Conservation (phyloP, 306 rosid species). For the Aeschynomene evenia region DNA sequence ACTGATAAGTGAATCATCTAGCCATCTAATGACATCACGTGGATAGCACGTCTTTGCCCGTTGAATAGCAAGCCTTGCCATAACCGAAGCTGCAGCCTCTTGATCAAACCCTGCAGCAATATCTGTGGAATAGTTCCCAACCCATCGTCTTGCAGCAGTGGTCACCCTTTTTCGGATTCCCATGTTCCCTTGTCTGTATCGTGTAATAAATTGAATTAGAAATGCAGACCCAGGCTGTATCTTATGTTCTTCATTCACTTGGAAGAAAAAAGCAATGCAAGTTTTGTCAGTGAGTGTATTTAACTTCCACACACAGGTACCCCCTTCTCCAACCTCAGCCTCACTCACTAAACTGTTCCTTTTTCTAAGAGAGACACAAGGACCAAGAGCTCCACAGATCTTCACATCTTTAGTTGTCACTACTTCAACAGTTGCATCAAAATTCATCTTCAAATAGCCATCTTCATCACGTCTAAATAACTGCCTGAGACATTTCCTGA, state of each 20-base stretch:
- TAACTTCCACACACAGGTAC: constrained; percentile 78
- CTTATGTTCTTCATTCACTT: constrained; percentile 58
- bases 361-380: constrained; percentile 73
- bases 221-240: constrained; percentile 80
- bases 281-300: constrained; percentile 66
- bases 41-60: constrained; percentile 74
- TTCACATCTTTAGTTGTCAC: constrained; percentile 80
- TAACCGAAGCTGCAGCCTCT: constrained; percentile 86
- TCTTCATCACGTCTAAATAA: constrained; percentile 52
- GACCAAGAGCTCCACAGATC: constrained; percentile 92
- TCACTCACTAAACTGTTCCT: constrained; percentile 57
- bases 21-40: constrained; percentile 87
- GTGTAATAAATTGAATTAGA: constrained; percentile 72
- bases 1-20: constrained; percentile 66
- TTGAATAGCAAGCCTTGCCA: constrained; percentile 83
- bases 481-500: constrained; percentile 68
- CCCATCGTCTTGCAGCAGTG: constrained; percentile 96
- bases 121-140: constrained; percentile 67
- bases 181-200: constrained; percentile 69
- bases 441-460: constrained; percentile 67
- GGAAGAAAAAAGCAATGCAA: constrained; percentile 86
- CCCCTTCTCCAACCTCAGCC: constrained; percentile 70
- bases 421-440: constrained; percentile 79
- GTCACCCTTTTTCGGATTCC: constrained; percentile 70
- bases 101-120: constrained; percentile 86